These are phyloP conservation scores for Bisporella sp. DNA, from an alignment of 2,329 filamentous ascomycete genomes.

Conservation along the genomic window DNA sequence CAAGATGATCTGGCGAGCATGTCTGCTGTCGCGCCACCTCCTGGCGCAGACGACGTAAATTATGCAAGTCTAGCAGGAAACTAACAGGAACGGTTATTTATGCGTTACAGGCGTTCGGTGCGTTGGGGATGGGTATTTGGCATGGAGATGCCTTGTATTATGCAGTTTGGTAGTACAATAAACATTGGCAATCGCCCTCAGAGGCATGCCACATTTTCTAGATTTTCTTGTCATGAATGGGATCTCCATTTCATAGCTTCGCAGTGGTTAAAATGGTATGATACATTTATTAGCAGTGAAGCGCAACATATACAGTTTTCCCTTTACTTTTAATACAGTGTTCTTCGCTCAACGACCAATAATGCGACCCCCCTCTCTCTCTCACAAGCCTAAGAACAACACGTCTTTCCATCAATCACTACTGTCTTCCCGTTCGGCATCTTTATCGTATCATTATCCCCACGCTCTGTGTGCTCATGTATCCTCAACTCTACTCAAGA, in stretches of 20 bases:
- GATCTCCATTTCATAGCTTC: too few relatives aligned
- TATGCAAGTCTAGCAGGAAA: constrained; percentile 85
- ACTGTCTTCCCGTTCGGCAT: constrained; percentile 33
- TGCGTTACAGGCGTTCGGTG: constrained; percentile 21
- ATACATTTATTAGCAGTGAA: too few relatives aligned
- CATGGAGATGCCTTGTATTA: neutral
- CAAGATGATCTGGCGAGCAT: constrained; percentile 25
- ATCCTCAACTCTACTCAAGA: constrained; percentile 65
- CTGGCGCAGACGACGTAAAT: constrained; percentile 64
- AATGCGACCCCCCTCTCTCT: neutral
- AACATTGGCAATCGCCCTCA: neutral
- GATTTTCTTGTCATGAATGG: too few relatives aligned
- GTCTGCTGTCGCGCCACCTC: constrained; percentile 62
- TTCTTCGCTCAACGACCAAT: too few relatives aligned
- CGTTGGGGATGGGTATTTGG: neutral
- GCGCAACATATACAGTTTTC: too few relatives aligned
- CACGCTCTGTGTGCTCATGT: constrained; percentile 83
- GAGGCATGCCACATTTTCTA: too few relatives aligned
- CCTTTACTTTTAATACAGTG: too few relatives aligned
- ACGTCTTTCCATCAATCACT: constrained; percentile 28
- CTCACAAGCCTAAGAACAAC: constrained; percentile 1
- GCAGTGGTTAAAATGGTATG: too few relatives aligned
- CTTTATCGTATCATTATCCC: constrained; percentile 89
- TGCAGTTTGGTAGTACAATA: neutral
- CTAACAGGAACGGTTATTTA: constrained; percentile 35